These are phyloP conservation scores for Fusarium sp. DNA, from an alignment of 2,329 filamentous ascomycete species.

Conservation along the genomic window DNA sequence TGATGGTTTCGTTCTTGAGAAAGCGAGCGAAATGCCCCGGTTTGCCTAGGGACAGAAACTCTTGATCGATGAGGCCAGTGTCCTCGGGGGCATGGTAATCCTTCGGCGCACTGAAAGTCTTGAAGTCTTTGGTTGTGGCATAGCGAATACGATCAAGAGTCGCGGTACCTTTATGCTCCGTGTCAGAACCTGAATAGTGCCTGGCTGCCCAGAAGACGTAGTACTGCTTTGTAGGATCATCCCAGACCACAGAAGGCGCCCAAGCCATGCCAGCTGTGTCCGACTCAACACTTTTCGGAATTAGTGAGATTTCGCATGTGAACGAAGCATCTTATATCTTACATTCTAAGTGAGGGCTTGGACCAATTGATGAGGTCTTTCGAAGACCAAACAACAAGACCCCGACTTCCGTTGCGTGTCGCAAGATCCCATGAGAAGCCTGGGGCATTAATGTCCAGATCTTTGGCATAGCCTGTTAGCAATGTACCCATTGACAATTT, in stretches of 20 bases:
- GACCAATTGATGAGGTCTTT: conserved; percentile 53
- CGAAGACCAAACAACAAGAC: conserved; percentile 54
- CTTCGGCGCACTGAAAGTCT: conserved; percentile 57
- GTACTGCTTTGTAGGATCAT: conserved; percentile 53
- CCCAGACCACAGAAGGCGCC: conserved; percentile 54
- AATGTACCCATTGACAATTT: rapidly evolving
- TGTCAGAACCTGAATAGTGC: conserved; percentile 57
- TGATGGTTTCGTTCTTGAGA: conserved; percentile 62
- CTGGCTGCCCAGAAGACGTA: conserved; percentile 62
- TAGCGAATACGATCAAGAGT: conserved; percentile 59
- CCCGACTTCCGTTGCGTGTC: conserved; percentile 51
- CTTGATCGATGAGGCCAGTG: conserved; percentile 62
- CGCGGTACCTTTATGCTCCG: conserved; percentile 57
- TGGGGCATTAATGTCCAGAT: conserved; percentile 51
- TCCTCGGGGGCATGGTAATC: conserved; percentile 56
- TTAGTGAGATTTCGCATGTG: neutral
- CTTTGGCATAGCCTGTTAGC: conserved; percentile 27
- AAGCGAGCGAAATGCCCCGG: conserved; percentile 58
- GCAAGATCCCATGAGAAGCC: conserved; percentile 53
- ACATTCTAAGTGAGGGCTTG: conserved; percentile 32
- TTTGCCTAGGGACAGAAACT: conserved; percentile 58
- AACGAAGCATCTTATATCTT: neutral
- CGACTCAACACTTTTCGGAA: conserved; percentile 45
- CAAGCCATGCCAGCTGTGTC: conserved; percentile 53
- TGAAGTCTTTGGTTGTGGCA: conserved; percentile 63